These are phyloP conservation scores for Coemansia sp. DNA, from an alignment of 192 early-diverging fungal genomes.

Conservation along the genomic window DNA sequence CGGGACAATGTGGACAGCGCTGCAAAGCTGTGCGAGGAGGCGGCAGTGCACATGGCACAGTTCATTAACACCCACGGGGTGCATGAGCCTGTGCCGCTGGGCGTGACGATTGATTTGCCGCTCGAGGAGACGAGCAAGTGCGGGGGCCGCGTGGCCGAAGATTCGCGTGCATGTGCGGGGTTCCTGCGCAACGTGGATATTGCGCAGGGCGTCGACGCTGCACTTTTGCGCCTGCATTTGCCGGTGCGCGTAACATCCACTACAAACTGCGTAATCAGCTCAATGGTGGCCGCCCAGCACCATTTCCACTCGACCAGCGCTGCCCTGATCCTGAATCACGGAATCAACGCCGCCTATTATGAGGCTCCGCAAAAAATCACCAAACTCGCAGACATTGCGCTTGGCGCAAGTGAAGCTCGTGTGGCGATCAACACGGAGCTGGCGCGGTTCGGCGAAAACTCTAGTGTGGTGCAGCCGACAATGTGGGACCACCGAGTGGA, in stretches of 20 bases:
- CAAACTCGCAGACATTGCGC: conserved; percentile 40
- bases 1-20: background rate
- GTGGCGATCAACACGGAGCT: conserved; percentile 97
- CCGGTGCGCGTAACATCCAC: conserved; percentile 80
- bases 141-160: conserved; percentile 58
- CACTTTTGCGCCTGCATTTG: conserved; percentile 63
- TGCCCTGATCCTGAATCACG: conserved; percentile 91
- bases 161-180: conserved; percentile 4
- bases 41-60: conserved; percentile 74
- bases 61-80: conserved; percentile 62
- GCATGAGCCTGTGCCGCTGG: conserved; percentile 39
- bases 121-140: conserved; percentile 74
- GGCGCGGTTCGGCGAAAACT: conserved; percentile 81
- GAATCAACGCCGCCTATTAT: conserved; percentile 93
- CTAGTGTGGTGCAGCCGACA: conserved; percentile 66
- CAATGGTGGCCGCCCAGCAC: conserved; percentile 84
- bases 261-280: conserved; percentile 96
- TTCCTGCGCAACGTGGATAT: conserved; percentile 75
- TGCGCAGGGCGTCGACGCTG: conserved; percentile 71
- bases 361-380: conserved; percentile 69
- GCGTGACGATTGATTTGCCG: conserved; percentile 94
- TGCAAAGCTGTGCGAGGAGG: conserved; percentile 60
- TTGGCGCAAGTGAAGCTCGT: conserved; percentile 5
- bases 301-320: conserved; percentile 66
- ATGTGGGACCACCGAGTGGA: conserved; percentile 83